Evolutionary conservation across 2,329 filamentous ascomycete species (phyloP).

Genomic region (Colletotrichum chrysophilum): DNA sequence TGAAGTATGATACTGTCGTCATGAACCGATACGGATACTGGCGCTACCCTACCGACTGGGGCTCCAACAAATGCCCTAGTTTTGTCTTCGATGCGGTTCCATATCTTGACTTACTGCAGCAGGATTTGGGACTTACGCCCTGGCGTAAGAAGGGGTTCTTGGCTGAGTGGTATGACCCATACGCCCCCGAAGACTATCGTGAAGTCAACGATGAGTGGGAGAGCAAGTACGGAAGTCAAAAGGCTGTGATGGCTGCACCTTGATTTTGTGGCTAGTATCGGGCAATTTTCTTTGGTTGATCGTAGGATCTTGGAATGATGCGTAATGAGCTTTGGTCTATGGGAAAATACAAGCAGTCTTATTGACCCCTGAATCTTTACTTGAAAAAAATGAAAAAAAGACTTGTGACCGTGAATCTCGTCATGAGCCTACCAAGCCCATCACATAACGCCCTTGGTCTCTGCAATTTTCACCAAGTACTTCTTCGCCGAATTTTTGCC

Average conservation of each 20-base stretch:
- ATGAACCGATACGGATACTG: slow-evolving; percentile 72
- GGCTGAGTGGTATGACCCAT: slow-evolving; percentile 59
- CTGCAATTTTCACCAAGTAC: not conserved
- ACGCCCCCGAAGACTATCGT: slow-evolving; percentile 63
- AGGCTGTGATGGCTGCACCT: not conserved
- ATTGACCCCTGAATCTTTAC: not conserved
- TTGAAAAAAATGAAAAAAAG: not conserved
- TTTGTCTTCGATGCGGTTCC: slow-evolving; percentile 79
- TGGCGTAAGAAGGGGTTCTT: slow-evolving; percentile 59
- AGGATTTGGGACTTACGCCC: slow-evolving; percentile 67
- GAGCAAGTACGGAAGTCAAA: not conserved
- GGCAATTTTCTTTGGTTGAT: not conserved
- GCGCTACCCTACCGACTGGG: slow-evolving; percentile 73
- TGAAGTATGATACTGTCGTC: slow-evolving; percentile 62
- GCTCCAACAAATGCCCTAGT: slow-evolving; percentile 62
- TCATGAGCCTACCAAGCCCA: not conserved
- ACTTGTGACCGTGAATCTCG: not conserved
- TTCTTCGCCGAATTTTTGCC: not conserved
- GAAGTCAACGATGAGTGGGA: slow-evolving; percentile 59
- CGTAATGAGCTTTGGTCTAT: not conserved
- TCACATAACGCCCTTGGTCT: not conserved
- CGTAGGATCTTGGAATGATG: not conserved
- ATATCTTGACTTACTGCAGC: slow-evolving; percentile 72
- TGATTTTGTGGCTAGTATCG: not conserved
- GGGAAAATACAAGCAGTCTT: not conserved